Base-by-base conservation (phyloP, 306 rosid species). In the Prunus armeniaca region DNA sequence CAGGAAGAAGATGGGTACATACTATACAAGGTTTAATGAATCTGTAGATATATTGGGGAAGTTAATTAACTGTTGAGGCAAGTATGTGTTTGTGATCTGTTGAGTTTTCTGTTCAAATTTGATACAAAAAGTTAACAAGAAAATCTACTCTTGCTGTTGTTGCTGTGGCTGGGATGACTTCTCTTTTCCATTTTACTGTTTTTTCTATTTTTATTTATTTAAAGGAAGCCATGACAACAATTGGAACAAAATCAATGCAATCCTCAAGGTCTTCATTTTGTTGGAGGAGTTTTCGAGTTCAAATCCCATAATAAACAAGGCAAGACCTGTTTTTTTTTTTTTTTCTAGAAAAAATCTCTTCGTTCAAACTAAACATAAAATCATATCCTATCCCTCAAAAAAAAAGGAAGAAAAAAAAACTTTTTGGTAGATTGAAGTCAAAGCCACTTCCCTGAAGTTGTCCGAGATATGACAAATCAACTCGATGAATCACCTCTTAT, bases 401-500 rank as follows among this genome's bases (percentile, higher is more conserved):
- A 5, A 12, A 38, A 38, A 20, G 14, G n/a, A 28, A 13, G 9
- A 28, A 30, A 15, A 47, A 11, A 5, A 32, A 9, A 9, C 13
- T 38, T 6, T 13, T 17, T 45, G 30, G 12, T 4, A 32, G 58
- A 50, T 75, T 67, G 50, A 67, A 56, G 72, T 38, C 9, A 34
- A 75, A n/a, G 69, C 51, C 63, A 24, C 46, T 74, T 55, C 46
- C 24, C 18, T 49, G 10, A 15, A 2, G 30, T 2, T 27, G 50
- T 72, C 50, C 77, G 32, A 58, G 30, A 30, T 34, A 52, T 24
- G 49, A 41, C 49, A 51, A 20, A 14, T 76, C 24, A 72, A 25
- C 9, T 1, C 24, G 73, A 66, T 9, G 25, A 62, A 71, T 71
- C 75, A 80, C 72, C 72, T 71, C 52, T 79, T 78, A 24, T 24